These are phyloP conservation scores for Trichoderma atrobrunneum DNA, from an alignment of 2,329 filamentous ascomycete species.

Conservation along the genomic window DNA sequence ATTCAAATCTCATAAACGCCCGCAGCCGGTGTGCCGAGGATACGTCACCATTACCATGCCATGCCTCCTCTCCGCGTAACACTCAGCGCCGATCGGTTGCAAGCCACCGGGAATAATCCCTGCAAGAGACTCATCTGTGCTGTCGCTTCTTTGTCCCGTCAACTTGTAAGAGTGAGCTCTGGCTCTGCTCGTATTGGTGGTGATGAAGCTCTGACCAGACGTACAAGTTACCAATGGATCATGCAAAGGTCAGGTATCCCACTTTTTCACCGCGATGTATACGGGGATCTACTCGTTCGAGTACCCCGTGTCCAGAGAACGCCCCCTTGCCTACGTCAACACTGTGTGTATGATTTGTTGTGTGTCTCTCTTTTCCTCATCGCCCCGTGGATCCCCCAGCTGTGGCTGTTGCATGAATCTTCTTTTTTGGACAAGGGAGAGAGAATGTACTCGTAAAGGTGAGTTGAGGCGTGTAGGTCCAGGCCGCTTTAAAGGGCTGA, in stretches of 20 bases:
- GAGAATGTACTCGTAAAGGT: neutral
- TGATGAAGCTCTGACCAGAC: neutral
- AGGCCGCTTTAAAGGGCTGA: slow-evolving; percentile 5
- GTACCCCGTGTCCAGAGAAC: neutral
- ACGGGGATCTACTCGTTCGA: neutral
- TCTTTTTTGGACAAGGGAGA: slow-evolving; percentile 8
- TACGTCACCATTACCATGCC: slow-evolving; percentile 17
- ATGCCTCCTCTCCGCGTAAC: slow-evolving; percentile 15
- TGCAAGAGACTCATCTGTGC: neutral
- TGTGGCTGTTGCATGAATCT: slow-evolving; percentile 18
- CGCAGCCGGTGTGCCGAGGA: slow-evolving; percentile 11
- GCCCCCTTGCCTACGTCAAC: slow-evolving; percentile 15
- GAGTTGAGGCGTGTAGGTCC: neutral
- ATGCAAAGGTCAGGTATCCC: neutral
- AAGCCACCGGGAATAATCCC: slow-evolving; percentile 17
- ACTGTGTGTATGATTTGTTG: slow-evolving; percentile 8
- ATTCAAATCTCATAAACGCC: neutral
- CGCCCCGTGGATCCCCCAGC: slow-evolving; percentile 15
- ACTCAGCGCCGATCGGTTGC: slow-evolving; percentile 15
- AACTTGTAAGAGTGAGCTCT: neutral
- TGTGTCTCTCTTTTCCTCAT: neutral
- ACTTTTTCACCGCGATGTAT: neutral
- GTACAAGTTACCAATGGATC: neutral
- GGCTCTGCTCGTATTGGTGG: neutral
- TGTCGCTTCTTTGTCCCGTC: neutral